Evolutionary conservation across 768 basidiomycete genomes (phyloP), one percentile per base, ranked within the genome.

Genomic region (Psilocybe tampanensis): DNA sequence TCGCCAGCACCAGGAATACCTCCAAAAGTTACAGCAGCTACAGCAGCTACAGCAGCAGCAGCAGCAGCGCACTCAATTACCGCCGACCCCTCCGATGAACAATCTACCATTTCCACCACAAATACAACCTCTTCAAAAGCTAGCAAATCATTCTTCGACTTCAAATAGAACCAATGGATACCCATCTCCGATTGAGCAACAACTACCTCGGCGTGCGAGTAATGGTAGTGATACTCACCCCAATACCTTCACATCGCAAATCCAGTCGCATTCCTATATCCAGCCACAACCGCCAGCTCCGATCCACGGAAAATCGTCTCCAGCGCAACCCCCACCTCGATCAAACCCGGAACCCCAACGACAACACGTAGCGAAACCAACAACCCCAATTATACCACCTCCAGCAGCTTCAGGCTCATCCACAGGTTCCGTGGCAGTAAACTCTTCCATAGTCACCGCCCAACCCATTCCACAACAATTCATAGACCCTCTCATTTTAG

Each of bases 401-500:
- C 36, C 36, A 39, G 36, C 48, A 4, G 34, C 34, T 17, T 15
- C 45, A 1, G 33, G 18, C 11, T 39, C 54, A n/a, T 33, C 33
- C 8, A 13, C 29, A 19, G 39, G 29, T 17, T 22, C 34, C 21
- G 32, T 19, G 13, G 12, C 54, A n/a, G 15, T 19, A 1, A 21
- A 22, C 18, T 18, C 26, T 9, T 21, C 21, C 12, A 44, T 21
- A 26, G 17, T 8, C 24, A n/a, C 23, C 9, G 24, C 24, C 3
- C 33, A 44, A 22, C 22, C 54, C n/a, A 29, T 29, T 9, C 29
- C 4, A 9, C 29, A 5, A 29, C 29, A 9, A 29, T 24, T 32
- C 11, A 32, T 54, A 41, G 56, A 61, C 41, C 56, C 60, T 1
- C 2, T 58, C 24, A 45, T 61, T 15, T 23, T 54, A 4, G 29